Percentiles rank a stretch among this genome's conserved stretches.
Conservation (phyloP, 2,329 filamentous ascomycete genomes). For the Paracoccidioides lutzii region DNA sequence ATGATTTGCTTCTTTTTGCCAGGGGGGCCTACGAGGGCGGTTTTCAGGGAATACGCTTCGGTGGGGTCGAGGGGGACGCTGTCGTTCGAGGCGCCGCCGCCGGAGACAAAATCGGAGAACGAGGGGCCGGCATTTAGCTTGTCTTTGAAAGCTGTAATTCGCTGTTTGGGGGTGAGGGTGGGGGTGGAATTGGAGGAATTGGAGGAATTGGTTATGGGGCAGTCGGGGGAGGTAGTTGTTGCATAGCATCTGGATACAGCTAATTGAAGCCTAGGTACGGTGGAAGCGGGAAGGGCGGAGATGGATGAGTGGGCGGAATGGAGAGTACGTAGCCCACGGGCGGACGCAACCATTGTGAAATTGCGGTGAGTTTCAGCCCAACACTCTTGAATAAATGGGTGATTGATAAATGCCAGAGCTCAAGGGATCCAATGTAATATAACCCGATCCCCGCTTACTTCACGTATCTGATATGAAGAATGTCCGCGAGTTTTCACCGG, state of each 20-base stretch:
- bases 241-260: slow-evolving; percentile 23
- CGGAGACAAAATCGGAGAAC: slow-evolving; percentile 49
- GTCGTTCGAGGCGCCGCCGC: slow-evolving; percentile 18
- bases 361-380: neutral
- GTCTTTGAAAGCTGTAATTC: slow-evolving; percentile 46
- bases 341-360: slow-evolving; percentile 22
- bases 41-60: slow-evolving; percentile 49
- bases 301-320: slow-evolving; percentile 16
- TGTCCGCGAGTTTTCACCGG: too few species aligned
- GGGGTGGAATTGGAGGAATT: slow-evolving; percentile 42
- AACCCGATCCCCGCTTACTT: too few species aligned
- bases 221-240: slow-evolving; percentile 26
- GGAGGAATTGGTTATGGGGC: slow-evolving; percentile 17
- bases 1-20: slow-evolving; percentile 54
- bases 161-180: slow-evolving; percentile 39
- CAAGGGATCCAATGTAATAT: neutral
- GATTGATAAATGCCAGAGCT: neutral
- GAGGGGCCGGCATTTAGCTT: slow-evolving; percentile 52
- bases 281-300: slow-evolving; percentile 9
- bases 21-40: slow-evolving; percentile 47
- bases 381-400: neutral
- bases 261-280: neutral
- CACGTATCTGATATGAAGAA: too few species aligned
- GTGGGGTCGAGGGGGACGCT: slow-evolving; percentile 30
- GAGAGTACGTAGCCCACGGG: slow-evolving; percentile 21